Conservation (phyloP, 2,329 filamentous ascomycete genomes). For the Diaporthe sp. region DNA sequence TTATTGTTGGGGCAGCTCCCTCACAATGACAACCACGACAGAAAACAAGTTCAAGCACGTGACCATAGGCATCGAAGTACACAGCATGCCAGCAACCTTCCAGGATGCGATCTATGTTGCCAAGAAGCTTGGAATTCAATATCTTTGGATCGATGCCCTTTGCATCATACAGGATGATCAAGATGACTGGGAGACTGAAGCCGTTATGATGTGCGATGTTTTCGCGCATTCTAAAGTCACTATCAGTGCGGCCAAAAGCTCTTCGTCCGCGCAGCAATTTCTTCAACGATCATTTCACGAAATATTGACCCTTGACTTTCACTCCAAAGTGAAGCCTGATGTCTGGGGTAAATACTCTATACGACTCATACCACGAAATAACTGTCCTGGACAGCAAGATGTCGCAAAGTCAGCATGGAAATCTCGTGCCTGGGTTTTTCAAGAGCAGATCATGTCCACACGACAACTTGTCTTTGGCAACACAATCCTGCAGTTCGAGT, state of each 20-base stretch:
- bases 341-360: not conserved
- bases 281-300: not conserved
- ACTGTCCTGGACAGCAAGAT: not conserved
- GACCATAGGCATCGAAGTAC: not conserved
- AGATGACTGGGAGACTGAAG: not conserved
- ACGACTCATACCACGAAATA: not conserved
- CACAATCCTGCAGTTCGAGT: not conserved
- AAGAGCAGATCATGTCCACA: not conserved
- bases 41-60: not conserved
- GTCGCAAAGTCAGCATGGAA: not conserved
- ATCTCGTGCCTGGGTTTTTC: not conserved
- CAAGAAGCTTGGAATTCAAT: not conserved
- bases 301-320: not conserved
- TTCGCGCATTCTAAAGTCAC: not conserved
- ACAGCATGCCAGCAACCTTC: not conserved
- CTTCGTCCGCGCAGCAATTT: not conserved
- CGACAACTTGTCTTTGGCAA: not conserved
- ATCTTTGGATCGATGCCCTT: constrained; percentile 13
- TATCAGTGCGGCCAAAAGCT: not conserved
- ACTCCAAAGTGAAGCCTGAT: not conserved
- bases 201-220: not conserved
- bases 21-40: not conserved
- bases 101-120: not conserved
- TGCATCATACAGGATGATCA: constrained; percentile 15
- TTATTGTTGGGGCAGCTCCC: constrained; percentile 11